Evolutionary conservation across 305 asterid genomes (phyloP).

Genomic region (Fraxinus sp.): DNA sequence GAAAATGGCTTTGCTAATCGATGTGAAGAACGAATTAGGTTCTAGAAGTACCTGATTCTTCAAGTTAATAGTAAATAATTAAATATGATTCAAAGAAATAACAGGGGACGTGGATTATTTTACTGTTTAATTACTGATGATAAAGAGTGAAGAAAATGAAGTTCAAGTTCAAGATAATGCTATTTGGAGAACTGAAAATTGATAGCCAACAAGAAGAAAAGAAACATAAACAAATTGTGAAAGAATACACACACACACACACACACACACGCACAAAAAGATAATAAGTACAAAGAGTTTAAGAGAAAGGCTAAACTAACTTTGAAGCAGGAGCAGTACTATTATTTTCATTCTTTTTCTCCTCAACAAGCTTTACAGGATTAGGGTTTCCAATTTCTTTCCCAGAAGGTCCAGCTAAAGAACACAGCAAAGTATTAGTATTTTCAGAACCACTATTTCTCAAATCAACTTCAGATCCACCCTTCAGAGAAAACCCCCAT

Average conservation of each 20-base stretch:
- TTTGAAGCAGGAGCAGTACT: conserved; percentile 49
- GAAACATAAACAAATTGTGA: background rate
- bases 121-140: background rate
- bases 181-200: background rate
- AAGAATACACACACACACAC: background rate
- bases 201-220: background rate
- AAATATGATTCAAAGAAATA: background rate
- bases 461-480: conserved; percentile 51
- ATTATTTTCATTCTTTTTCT: conserved; percentile 35
- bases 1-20: background rate
- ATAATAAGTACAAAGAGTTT: background rate
- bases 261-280: background rate
- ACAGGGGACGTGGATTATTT: background rate
- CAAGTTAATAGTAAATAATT: background rate
- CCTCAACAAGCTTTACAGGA: conserved; percentile 34
- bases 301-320: conserved; percentile 23
- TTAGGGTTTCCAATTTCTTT: conserved; percentile 23
- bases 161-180: background rate
- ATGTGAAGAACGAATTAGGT: background rate
- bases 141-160: background rate
- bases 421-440: conserved; percentile 9
- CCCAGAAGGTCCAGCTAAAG: conserved; percentile 24
- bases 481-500: conserved; percentile 56
- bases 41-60: background rate
- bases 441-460: conserved; percentile 22